Conservation (phyloP, 2,329 filamentous ascomycete genomes). For the Ramichloridium luteum region DNA sequence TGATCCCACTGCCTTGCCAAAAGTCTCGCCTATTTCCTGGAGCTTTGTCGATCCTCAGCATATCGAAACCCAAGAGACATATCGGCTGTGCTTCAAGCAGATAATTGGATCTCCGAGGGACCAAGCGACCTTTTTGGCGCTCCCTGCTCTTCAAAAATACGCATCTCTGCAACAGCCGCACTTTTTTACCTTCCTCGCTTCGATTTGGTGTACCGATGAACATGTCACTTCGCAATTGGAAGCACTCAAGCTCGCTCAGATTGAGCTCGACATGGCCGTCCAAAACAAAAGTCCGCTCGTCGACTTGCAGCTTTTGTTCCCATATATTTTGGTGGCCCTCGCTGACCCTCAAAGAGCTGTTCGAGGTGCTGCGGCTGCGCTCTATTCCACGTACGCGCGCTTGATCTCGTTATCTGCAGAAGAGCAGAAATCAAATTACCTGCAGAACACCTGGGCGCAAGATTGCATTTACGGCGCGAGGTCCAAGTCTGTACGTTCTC, state of each 20-base stretch:
- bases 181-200: constrained; percentile 13
- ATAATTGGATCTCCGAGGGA: not conserved
- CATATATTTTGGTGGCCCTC: constrained; percentile 59
- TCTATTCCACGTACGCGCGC: constrained; percentile 4
- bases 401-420: constrained; percentile 1
- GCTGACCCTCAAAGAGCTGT: constrained; percentile 43
- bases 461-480: constrained; percentile 53
- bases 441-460: constrained; percentile 39
- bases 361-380: constrained; percentile 30
- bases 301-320: constrained; percentile 67
- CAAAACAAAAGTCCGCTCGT: constrained; percentile 2
- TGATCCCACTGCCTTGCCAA: constrained; percentile 8
- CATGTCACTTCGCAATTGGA: constrained; percentile 8
- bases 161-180: constrained; percentile 7
- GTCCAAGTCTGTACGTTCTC: too few relatives aligned
- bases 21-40: too few relatives aligned
- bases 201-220: constrained; percentile 9
- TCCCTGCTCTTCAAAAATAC: constrained; percentile 9
- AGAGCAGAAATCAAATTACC: constrained; percentile 5
- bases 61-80: too few relatives aligned
- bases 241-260: constrained; percentile 9
- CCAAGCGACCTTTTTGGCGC: constrained; percentile 4
- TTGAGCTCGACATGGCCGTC: constrained; percentile 7
- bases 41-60: too few relatives aligned
- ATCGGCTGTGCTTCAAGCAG: not conserved